A percentile compares a stretch with the other conserved stretches of the same genome.
Conservation (phyloP, 805 yeast genomes). For the Brettanomyces custersianus region DNA sequence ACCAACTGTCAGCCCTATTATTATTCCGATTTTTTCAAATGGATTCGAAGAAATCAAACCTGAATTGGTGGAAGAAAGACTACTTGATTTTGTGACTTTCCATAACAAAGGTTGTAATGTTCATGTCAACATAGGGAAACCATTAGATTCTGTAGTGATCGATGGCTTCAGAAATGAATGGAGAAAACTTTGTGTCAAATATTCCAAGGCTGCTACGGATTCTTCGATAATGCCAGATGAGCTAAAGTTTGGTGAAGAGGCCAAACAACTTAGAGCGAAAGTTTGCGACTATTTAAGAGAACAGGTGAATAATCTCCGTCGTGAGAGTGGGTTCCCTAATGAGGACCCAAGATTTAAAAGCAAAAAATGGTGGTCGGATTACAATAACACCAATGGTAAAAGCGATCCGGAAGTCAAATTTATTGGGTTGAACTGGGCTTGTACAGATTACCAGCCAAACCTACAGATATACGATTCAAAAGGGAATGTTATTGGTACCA, state of each 20-base stretch:
- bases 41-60: constrained; percentile 88
- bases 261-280: constrained; percentile 54
- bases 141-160: constrained; percentile 52
- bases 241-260: constrained; percentile 55
- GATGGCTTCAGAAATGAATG: constrained; percentile 60
- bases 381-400: constrained; percentile 53
- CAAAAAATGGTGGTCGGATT: constrained; percentile 69
- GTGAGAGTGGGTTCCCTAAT: constrained; percentile 32
- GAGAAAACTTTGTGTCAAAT: constrained; percentile 50
- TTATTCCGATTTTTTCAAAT: constrained; percentile 75
- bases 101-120: constrained; percentile 59
- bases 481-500: not conserved
- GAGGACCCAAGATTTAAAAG: constrained; percentile 65
- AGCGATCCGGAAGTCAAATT: constrained; percentile 63
- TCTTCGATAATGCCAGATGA: constrained; percentile 54
- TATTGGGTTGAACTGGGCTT: constrained; percentile 79
- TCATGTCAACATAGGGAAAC: constrained; percentile 62
- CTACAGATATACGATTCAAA: constrained; percentile 22
- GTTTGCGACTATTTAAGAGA: constrained; percentile 63
- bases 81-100: constrained; percentile 34
- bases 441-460: constrained; percentile 51
- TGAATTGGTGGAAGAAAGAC: constrained; percentile 54
- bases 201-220: constrained; percentile 35
- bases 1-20: constrained; percentile 72
- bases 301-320: constrained; percentile 43